Evolutionary conservation across 2,329 filamentous ascomycete species (phyloP).

Genomic region (Calonectria pseudoreteaudii): DNA sequence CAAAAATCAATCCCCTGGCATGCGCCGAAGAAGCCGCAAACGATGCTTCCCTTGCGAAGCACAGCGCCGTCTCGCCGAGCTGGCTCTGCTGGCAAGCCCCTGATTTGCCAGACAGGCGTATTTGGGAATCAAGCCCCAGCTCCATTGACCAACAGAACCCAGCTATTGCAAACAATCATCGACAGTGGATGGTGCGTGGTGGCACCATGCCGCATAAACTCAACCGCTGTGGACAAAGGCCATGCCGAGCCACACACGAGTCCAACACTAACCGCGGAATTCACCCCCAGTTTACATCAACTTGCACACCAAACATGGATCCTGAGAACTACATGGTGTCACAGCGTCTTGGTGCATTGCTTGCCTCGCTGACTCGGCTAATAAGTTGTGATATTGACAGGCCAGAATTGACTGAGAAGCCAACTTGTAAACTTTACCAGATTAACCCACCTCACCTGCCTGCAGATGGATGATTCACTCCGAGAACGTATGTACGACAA

Average conservation of each 20-base stretch:
- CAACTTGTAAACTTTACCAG: background rate
- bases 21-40: constrained; percentile 29
- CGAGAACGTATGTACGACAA: constrained; percentile 6
- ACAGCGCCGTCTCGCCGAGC: constrained; percentile 33
- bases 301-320: constrained; percentile 27
- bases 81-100: constrained; percentile 16
- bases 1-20: constrained; percentile 26
- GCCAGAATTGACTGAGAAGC: background rate
- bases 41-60: constrained; percentile 25
- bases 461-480: constrained; percentile 12
- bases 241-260: constrained; percentile 29
- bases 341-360: background rate
- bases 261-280: constrained; percentile 27
- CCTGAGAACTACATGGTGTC: constrained; percentile 27
- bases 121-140: constrained; percentile 24
- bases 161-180: constrained; percentile 19
- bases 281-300: constrained; percentile 35
- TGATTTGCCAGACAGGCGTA: constrained; percentile 20
- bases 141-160: constrained; percentile 29
- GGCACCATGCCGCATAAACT: constrained; percentile 27
- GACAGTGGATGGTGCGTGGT: constrained; percentile 27
- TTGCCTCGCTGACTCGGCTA: constrained; percentile 14
- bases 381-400: background rate
- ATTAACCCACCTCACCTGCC: constrained; percentile 1
- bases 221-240: constrained; percentile 28